A percentile compares a stretch with the other conserved stretches of the same genome.
These are phyloP conservation scores for Trichoderma orchidacearum DNA, from an alignment of 495 filamentous ascomycete genomes.

Conservation along the genomic window DNA sequence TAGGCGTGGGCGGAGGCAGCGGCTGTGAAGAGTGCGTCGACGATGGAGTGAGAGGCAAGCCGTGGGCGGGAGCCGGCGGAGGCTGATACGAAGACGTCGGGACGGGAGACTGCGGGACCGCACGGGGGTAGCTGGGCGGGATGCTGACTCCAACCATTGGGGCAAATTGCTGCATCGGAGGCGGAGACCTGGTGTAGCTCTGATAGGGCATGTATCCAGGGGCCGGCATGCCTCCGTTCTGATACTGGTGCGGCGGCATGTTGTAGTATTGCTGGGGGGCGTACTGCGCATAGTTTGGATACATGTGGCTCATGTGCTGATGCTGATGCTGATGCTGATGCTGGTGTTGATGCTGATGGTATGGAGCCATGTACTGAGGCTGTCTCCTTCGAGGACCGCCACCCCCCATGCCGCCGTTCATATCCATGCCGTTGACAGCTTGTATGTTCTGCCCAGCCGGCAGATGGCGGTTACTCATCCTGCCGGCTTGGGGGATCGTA, in stretches of 20 bases:
- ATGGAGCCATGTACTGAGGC: not conserved
- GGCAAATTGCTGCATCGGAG: slow-evolving; percentile 26
- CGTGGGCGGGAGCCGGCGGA: slow-evolving; percentile 16
- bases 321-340: slow-evolving; percentile 15
- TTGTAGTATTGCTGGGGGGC: slow-evolving; percentile 18
- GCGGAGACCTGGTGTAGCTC: slow-evolving; percentile 20
- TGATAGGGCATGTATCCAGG: slow-evolving; percentile 26
- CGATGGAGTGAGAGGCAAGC: slow-evolving; percentile 20
- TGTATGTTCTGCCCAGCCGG: slow-evolving; percentile 47
- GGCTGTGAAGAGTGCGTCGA: slow-evolving; percentile 28
- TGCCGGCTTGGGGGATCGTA: slow-evolving; percentile 38
- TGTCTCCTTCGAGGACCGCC: not conserved
- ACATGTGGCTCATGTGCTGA: slow-evolving; percentile 23
- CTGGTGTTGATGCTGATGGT: slow-evolving; percentile 7
- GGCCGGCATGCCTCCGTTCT: slow-evolving; percentile 19
- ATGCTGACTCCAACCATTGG: slow-evolving; percentile 22
- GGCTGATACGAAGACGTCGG: slow-evolving; percentile 22
- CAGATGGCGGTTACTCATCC: slow-evolving; percentile 50
- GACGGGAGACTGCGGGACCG: slow-evolving; percentile 26
- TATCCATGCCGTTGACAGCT: slow-evolving; percentile 12
- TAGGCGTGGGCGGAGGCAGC: not conserved
- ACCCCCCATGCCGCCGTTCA: slow-evolving; percentile 22
- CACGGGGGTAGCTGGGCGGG: slow-evolving; percentile 24
- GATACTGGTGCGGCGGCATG: slow-evolving; percentile 28
- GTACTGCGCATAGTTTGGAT: slow-evolving; percentile 23